Evolutionary conservation across 1,284 basidiomycete genomes (phyloP).

Genomic region (Trichosporon ovoides): DNA sequence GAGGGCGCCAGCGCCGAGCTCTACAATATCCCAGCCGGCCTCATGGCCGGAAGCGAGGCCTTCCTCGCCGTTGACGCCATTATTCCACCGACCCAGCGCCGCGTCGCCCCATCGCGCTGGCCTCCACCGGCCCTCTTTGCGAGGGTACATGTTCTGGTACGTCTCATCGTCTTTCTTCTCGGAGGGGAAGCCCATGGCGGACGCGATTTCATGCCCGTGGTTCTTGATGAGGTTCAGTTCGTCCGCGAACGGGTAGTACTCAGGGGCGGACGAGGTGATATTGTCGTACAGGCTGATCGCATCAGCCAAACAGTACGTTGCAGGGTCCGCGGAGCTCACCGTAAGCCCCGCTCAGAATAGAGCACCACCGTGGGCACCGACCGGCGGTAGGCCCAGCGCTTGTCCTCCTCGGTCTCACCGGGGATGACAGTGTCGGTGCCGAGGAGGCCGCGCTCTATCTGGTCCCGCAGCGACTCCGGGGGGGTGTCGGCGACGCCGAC

Average conservation of each 20-base stretch:
- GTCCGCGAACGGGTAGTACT: constrained; percentile 78
- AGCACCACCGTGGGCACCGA: constrained; percentile 77
- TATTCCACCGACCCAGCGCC: constrained; percentile 68
- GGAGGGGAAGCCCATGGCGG: constrained; percentile 50
- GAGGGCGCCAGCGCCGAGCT: constrained; percentile 81
- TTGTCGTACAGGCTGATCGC: constrained; percentile 50
- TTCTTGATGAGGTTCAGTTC: constrained; percentile 53
- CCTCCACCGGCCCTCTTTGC: constrained; percentile 22
- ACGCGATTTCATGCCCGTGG: constrained; percentile 52
- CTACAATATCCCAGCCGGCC: constrained; percentile 60
- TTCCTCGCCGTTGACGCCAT: constrained; percentile 54
- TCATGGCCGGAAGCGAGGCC: constrained; percentile 37
- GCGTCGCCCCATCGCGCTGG: constrained; percentile 55
- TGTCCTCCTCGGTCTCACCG: constrained; percentile 35
- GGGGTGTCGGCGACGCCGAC: constrained; percentile 5
- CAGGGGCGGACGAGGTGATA: constrained; percentile 71
- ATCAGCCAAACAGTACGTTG: background rate
- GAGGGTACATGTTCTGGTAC: background rate
- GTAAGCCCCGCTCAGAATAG: constrained; percentile 78
- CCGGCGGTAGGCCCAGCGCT: constrained; percentile 52
- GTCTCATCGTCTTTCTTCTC: background rate
- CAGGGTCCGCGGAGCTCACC: constrained; percentile 26
- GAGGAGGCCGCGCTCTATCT: constrained; percentile 35
- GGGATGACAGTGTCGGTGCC: constrained; percentile 33
- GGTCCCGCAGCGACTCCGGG: constrained; percentile 23